Base-by-base conservation (phyloP, 177 flowering plant genomes). In the Vitis hybrid region DNA sequence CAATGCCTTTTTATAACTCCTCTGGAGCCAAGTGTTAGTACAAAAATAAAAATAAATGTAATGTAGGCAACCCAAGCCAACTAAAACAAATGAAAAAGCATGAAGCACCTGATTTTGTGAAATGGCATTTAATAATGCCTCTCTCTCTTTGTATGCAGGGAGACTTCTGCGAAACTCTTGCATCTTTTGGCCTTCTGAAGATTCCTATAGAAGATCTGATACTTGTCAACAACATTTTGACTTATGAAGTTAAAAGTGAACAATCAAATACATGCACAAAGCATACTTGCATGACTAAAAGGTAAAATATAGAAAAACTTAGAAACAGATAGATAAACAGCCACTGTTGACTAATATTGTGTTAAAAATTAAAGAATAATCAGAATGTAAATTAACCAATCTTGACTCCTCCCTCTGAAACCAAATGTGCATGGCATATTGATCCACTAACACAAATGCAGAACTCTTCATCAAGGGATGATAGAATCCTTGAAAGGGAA, bases 61-160 rank as follows among this genome's bases (percentile, higher is more conserved):
- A 32, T 2, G 15, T 32, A 56, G 30, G 12, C 10, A 62, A 40
- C 50, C 59, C 62, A 51, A 56, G 30, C 12, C 49, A 62, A 64
- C 49, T 40, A 59, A 21, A 2, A 35, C 15, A 57, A 63, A 32
- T 3, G 40, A 30, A 16, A 21, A 55, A 54, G 48, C 49, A 54
- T 62, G 51, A 30, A 40, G 71, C 55, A 92, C 98, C 98, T 93
- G 99, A 78, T 90, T 93, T 72, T 84, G 76, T 18, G 90, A 84
- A 74, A 95, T 78, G 71, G 86, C 83, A 67, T 76, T 76, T 63
- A 95, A 70, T 54, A 93, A 75, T 61, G 84, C 81, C 75, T 87
- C 97, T 71, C 75, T 91, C 77, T 89, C 97, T 77, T 91, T 93
- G 71, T 84, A 90, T 58, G 97, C 87, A 76, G 99, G 99, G 50